Evolutionary conservation across 495 filamentous ascomycete species (phyloP).

Genomic region (Annulohypoxylon nitens): DNA sequence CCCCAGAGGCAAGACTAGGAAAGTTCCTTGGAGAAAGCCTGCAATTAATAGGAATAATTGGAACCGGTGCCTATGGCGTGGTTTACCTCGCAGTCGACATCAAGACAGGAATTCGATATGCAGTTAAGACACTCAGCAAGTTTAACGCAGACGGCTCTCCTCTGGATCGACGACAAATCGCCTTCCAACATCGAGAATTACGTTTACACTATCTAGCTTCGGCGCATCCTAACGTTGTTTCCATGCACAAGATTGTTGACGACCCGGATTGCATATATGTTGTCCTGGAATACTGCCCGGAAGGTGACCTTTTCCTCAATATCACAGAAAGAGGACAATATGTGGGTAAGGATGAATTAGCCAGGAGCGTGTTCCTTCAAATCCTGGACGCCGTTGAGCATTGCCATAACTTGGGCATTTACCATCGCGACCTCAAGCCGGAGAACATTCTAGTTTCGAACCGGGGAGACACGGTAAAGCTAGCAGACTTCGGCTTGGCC

Average conservation of each 20-base stretch:
- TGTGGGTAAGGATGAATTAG: constrained; percentile 90
- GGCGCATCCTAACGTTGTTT: constrained; percentile 92
- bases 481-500: constrained; percentile 97
- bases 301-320: constrained; percentile 95
- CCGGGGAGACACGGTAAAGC: constrained; percentile 87
- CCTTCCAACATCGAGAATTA: constrained; percentile 95
- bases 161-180: constrained; percentile 85
- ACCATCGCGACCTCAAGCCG: constrained; percentile 97
- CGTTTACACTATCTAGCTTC: constrained; percentile 89
- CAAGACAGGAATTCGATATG: constrained; percentile 83
- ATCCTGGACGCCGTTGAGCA: constrained; percentile 97
- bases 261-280: constrained; percentile 94
- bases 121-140: constrained; percentile 97
- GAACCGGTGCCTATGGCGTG: constrained; percentile 95
- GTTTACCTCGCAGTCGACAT: constrained; percentile 95
- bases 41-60: constrained; percentile 86
- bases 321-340: constrained; percentile 96
- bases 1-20: constrained; percentile 89
- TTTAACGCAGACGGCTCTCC: constrained; percentile 73
- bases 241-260: constrained; percentile 94
- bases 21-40: constrained; percentile 84
- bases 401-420: constrained; percentile 94
- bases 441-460: constrained; percentile 97
- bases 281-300: constrained; percentile 95
- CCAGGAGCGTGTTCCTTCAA: constrained; percentile 91